These are phyloP conservation scores for Dalechampia spathulata DNA, from an alignment of 441 rosid species.

Conservation along the genomic window DNA sequence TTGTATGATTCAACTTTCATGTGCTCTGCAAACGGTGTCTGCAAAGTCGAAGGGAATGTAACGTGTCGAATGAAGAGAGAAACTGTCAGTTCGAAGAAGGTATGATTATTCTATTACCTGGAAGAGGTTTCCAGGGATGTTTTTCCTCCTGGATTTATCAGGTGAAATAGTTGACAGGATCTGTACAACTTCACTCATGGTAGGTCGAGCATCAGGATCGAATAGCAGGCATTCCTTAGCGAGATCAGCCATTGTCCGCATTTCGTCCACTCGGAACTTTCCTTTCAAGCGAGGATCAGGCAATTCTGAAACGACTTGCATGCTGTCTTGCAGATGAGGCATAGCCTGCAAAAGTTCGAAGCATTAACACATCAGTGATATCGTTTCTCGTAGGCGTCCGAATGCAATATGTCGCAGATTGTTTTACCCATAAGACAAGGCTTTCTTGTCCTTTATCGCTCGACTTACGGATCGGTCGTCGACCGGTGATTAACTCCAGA, in stretches of 20 bases:
- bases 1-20: slow-evolving; percentile 19
- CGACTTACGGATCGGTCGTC: slow-evolving; percentile 66
- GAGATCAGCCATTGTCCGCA: slow-evolving; percentile 86
- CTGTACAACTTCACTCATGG: slow-evolving; percentile 95
- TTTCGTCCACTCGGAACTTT: slow-evolving; percentile 68
- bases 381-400: too few relatives aligned
- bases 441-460: slow-evolving; percentile 80
- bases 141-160: slow-evolving; percentile 58
- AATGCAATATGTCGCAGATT: not conserved
- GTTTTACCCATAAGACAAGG: slow-evolving; percentile 86
- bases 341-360: slow-evolving; percentile 45
- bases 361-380: not conserved
- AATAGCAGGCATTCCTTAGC: slow-evolving; percentile 86
- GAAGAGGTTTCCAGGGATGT: slow-evolving; percentile 48
- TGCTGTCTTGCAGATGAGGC: slow-evolving; percentile 66
- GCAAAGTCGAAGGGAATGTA: too few relatives aligned
- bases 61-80: not conserved
- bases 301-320: slow-evolving; percentile 50
- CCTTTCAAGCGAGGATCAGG: slow-evolving; percentile 75
- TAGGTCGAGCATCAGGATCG: slow-evolving; percentile 90
- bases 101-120: slow-evolving; percentile 35
- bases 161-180: slow-evolving; percentile 80
- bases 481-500: slow-evolving; percentile 90
- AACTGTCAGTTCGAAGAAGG: not conserved
- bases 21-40: slow-evolving; percentile 31